phyloP scores from a whole-genome alignment of 495 filamentous ascomycete species.

The Aspergillus homomorphus region DNA sequence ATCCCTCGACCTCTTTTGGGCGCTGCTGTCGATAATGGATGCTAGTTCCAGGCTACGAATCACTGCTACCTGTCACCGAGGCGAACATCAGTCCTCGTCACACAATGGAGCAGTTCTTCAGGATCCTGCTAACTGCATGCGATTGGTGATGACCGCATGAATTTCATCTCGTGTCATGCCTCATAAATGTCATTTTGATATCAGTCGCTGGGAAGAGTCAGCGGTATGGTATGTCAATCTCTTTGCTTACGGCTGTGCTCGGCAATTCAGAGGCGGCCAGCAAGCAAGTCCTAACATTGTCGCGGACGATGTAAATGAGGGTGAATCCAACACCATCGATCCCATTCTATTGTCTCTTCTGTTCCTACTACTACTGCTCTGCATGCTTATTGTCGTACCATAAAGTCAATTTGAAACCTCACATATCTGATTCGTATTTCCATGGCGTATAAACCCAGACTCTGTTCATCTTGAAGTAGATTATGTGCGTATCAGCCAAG shows the following conservation, averaged over 20 bases:
- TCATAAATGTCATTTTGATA: conserved; percentile 3
- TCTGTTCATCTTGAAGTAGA: background rate
- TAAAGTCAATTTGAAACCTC: background rate
- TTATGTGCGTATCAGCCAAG: background rate
- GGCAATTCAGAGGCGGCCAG: conserved; percentile 10
- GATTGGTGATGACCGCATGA: background rate
- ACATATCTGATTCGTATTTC: background rate
- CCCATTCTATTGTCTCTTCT: conserved; percentile 7
- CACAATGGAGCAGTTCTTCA: background rate
- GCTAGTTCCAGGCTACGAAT: conserved; percentile 8
- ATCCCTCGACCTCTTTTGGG: conserved; percentile 11
- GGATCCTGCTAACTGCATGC: background rate
- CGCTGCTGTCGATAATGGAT: conserved; percentile 17
- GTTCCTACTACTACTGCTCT: conserved; percentile 5
- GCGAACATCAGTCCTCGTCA: conserved; percentile 8
- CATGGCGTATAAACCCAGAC: background rate
- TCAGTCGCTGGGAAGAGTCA: conserved; percentile 10
- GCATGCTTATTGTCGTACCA: background rate
- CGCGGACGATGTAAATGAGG: conserved; percentile 13
- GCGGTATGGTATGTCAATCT: conserved; percentile 10
- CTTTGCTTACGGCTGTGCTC: conserved; percentile 15
- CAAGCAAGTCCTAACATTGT: conserved; percentile 9
- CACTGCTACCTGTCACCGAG: background rate
- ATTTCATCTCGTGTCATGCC: background rate
- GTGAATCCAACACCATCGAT: conserved; percentile 14